phyloP scores from a whole-genome alignment of 345 rosid genomes.

The Turnera subulata region DNA sequence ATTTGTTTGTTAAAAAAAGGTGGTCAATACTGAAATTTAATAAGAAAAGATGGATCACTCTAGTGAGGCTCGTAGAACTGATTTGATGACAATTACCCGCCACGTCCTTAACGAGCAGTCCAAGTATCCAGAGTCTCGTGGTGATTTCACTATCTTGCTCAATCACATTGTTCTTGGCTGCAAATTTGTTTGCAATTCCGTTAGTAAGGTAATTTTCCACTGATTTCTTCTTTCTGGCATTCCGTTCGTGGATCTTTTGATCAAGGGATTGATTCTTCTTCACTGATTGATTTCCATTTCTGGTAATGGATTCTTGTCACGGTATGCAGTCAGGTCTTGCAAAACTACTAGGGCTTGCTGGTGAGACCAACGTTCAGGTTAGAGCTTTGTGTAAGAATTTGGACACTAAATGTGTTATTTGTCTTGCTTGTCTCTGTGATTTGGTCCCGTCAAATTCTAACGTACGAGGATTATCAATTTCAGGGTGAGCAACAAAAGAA shows the following conservation, averaged over 20 bases:
- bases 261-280: too few relatives aligned
- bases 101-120: slow-evolving; percentile 83
- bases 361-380: slow-evolving; percentile 94
- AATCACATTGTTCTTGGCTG: slow-evolving; percentile 95
- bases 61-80: slow-evolving; percentile 80
- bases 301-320: too few relatives aligned
- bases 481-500: slow-evolving; percentile 99
- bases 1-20: too few relatives aligned
- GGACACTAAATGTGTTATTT: neutral
- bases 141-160: slow-evolving; percentile 89
- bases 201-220: slow-evolving; percentile 57
- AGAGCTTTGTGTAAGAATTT: slow-evolving; percentile 11
- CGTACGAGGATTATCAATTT: neutral
- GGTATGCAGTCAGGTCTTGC: slow-evolving; percentile 99
- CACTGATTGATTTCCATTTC: too few relatives aligned
- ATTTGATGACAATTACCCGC: slow-evolving; percentile 96
- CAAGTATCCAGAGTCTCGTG: slow-evolving; percentile 91
- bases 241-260: too few relatives aligned
- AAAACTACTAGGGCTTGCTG: slow-evolving; percentile 90
- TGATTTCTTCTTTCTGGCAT: neutral
- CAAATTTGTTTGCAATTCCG: slow-evolving; percentile 95
- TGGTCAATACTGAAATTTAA: neutral
- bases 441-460: neutral
- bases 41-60: slow-evolving; percentile 69
- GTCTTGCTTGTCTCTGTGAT: neutral